Conservation (phyloP, 331 rosid species). For the Erythrophleum ivorense region DNA sequence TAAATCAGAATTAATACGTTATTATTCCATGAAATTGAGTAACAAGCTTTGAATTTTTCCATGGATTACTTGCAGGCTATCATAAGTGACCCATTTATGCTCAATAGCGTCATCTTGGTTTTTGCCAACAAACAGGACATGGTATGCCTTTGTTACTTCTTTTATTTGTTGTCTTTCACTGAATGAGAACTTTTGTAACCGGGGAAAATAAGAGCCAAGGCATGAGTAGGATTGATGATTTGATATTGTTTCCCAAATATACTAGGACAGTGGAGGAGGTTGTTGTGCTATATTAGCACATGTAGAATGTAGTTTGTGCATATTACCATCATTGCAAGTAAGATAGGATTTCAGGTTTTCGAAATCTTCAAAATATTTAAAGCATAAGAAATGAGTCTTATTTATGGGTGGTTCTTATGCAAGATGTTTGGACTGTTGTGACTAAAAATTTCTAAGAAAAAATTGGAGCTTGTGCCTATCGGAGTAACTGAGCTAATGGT, state of each 20-base stretch:
- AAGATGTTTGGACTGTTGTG: neutral
- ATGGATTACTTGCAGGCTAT: slow-evolving; percentile 70
- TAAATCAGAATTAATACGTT: slow-evolving; percentile 31
- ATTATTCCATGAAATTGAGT: slow-evolving; percentile 17
- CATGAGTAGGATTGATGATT: slow-evolving; percentile 29
- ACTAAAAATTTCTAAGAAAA: neutral
- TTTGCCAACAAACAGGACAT: slow-evolving; percentile 97
- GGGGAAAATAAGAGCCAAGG: neutral
- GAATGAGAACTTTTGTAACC: slow-evolving; percentile 27
- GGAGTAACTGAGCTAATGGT: neutral
- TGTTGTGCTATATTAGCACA: slow-evolving; percentile 10
- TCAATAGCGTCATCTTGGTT: slow-evolving; percentile 90
- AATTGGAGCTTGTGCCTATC: neutral
- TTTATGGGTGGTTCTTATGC: neutral
- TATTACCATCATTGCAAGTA: neutral
- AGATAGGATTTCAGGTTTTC: neutral
- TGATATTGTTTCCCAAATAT: slow-evolving; percentile 23
- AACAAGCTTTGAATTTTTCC: slow-evolving; percentile 36
- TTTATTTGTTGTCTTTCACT: slow-evolving; percentile 35
- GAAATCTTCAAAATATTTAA: slow-evolving; percentile 24
- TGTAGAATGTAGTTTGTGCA: slow-evolving; percentile 10
- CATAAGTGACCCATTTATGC: slow-evolving; percentile 96
- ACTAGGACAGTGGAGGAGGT: neutral
- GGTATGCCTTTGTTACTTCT: slow-evolving; percentile 59
- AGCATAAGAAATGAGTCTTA: neutral